Conservation (phyloP, 2,329 filamentous ascomycete species). For the Aspergillus fructus region DNA sequence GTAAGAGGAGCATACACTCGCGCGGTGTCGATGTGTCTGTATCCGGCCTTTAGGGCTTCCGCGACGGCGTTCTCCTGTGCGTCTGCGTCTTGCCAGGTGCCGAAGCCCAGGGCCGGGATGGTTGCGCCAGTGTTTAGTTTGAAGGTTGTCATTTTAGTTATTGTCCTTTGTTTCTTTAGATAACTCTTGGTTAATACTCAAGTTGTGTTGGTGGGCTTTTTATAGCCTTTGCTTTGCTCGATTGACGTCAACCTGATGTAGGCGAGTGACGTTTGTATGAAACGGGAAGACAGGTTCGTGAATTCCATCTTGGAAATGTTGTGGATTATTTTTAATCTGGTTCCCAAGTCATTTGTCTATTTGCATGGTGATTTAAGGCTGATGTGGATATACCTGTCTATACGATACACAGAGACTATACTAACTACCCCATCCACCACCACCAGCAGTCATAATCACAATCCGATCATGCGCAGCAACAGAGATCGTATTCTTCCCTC, state of each 20-base stretch:
- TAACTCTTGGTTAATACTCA: not conserved
- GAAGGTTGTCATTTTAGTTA: slow-evolving; percentile 32
- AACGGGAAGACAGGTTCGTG: not conserved
- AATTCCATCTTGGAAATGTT: not conserved
- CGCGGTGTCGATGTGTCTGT: slow-evolving; percentile 56
- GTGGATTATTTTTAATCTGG: not conserved
- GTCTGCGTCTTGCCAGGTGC: slow-evolving; percentile 55
- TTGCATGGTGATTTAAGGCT: not conserved
- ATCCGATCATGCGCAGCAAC: slow-evolving; percentile 62
- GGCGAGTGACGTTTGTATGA: slow-evolving; percentile 1
- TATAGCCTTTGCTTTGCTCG: not conserved
- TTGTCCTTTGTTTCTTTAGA: not conserved
- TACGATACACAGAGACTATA: not conserved
- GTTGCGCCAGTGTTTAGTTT: slow-evolving; percentile 50
- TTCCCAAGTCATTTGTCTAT: not conserved
- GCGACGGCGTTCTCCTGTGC: slow-evolving; percentile 51
- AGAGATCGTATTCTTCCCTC: slow-evolving; percentile 62
- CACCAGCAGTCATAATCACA: slow-evolving; percentile 58
- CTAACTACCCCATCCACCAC: slow-evolving; percentile 43
- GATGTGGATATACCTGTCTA: not conserved
- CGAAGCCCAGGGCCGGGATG: slow-evolving; percentile 52
- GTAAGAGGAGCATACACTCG: slow-evolving; percentile 34
- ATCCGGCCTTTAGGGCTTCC: slow-evolving; percentile 52
- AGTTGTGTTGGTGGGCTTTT: not conserved
- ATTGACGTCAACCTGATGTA: slow-evolving; percentile 24